A percentile compares a stretch with the other conserved stretches of the same genome.
phyloP scores from a whole-genome alignment of 345 rosid genomes.

The Euphorbia peplus region DNA sequence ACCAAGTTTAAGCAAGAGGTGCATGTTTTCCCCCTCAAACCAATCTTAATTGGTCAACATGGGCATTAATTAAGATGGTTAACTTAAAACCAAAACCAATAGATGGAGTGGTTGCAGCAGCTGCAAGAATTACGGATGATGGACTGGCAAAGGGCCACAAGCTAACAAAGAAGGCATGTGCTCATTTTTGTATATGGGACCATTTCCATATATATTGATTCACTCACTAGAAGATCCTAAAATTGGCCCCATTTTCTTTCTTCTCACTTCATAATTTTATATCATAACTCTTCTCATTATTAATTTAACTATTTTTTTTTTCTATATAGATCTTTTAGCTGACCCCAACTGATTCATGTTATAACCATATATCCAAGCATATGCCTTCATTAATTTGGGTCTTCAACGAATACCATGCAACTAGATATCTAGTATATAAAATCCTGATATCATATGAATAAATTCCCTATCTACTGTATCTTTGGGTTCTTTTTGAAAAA shows the following conservation, averaged over 20 bases:
- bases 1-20: too few relatives aligned
- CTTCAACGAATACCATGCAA: neutral
- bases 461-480: too few relatives aligned
- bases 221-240: constrained; percentile 34
- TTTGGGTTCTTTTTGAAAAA: too few relatives aligned
- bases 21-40: too few relatives aligned
- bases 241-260: constrained; percentile 27
- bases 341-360: too few relatives aligned
- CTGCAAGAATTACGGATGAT: constrained; percentile 31
- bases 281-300: too few relatives aligned
- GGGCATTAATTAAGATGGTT: too few relatives aligned
- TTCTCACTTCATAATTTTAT: constrained; percentile 7
- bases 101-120: constrained; percentile 17
- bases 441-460: neutral
- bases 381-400: neutral
- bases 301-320: neutral
- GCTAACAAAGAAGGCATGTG: constrained; percentile 45
- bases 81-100: too few relatives aligned
- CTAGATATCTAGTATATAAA: neutral
- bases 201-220: constrained; percentile 18
- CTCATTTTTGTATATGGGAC: constrained; percentile 45
- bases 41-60: too few relatives aligned
- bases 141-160: constrained; percentile 61
- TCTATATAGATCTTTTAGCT: too few relatives aligned
- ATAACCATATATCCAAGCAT: neutral